Evolutionary conservation across 1,284 basidiomycete species (phyloP), one percentile per base, ranked within the genome.

Genomic region (Inonotus obliquus): DNA sequence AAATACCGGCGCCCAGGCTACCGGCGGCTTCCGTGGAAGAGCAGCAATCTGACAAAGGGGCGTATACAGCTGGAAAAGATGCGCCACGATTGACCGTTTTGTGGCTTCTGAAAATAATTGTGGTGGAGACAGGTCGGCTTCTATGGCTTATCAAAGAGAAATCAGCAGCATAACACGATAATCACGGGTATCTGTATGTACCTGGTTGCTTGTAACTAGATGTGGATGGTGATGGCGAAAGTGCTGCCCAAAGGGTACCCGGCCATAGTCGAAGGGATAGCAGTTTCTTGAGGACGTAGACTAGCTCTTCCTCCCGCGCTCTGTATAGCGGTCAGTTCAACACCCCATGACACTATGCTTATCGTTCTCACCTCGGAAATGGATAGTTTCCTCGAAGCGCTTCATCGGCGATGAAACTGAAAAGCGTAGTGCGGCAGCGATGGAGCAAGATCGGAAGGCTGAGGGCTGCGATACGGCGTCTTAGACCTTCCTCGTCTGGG

Each of bases 301-400:
- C 73, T 14, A 98, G 72, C 70, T 98, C 96, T 67, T 98, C 94
- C 71, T 97, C 92, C 37, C 93, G 83, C 0, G 87, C 82, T 62
- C 94, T 94, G 66, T 35, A 65, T 23, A 49, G 51, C 21, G 48
- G 7, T 49, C 29, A 14, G 11, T 23, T 10, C 35, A 53, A n/a
- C 10, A 27, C 45, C 47, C 23, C 39, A 21, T 45, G 14, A 49
- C 54, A 14, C 67, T 62, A 49, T 6, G 25, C 29, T n/a, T 1
- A 44, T 23, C 32, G 14, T 14, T 69, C 76, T 64, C 63, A 91
- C 91, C 93, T 82, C 47, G 91, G 84, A 73, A 96, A 94, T 0
- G 94, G 94, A 65, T 95, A 77, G 65, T 82, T 83, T 2, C 95
- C 94, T 32, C 94, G 83, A 21, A 98, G 71, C 1, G 83, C 80